These are phyloP conservation scores for Hemileccinum rubropunctum DNA, from an alignment of 768 basidiomycete species.

Conservation along the genomic window DNA sequence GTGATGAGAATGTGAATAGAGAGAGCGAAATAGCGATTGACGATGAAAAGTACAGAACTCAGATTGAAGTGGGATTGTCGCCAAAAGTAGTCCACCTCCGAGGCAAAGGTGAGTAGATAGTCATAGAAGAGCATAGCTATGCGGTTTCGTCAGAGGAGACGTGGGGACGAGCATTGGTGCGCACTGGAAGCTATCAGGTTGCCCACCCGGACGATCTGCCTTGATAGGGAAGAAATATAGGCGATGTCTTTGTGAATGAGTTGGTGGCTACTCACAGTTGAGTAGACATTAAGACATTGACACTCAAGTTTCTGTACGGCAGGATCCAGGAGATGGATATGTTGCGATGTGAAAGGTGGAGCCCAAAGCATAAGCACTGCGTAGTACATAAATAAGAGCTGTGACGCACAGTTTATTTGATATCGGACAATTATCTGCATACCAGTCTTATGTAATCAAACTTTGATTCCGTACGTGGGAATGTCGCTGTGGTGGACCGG, in stretches of 20 bases:
- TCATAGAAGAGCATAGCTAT: slow-evolving; percentile 41
- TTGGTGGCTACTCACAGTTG: background rate
- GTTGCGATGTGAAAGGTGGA: background rate
- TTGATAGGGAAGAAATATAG: background rate
- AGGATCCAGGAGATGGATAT: background rate
- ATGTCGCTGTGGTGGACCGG: too few species aligned
- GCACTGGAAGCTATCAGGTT: slow-evolving; percentile 5
- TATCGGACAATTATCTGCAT: background rate
- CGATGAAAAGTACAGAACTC: slow-evolving; percentile 37
- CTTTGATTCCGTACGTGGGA: too few species aligned
- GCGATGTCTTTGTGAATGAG: too few species aligned
- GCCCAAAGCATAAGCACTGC: background rate
- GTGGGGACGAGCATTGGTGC: background rate
- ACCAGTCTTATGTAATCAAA: too few species aligned
- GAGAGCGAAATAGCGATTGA: slow-evolving; percentile 42
- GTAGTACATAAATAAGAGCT: background rate
- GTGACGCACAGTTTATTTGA: background rate
- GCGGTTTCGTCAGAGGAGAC: background rate
- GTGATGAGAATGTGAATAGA: slow-evolving; percentile 38
- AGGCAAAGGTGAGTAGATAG: slow-evolving; percentile 41
- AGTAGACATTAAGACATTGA: slow-evolving; percentile 3
- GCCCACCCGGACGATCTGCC: background rate
- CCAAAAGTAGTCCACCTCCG: slow-evolving; percentile 48
- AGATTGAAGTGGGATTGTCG: slow-evolving; percentile 26
- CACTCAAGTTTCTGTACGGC: background rate